These are phyloP conservation scores for Phytophthora nicotianae DNA, from an alignment of 352 stramenopile species.

Conservation along the genomic window DNA sequence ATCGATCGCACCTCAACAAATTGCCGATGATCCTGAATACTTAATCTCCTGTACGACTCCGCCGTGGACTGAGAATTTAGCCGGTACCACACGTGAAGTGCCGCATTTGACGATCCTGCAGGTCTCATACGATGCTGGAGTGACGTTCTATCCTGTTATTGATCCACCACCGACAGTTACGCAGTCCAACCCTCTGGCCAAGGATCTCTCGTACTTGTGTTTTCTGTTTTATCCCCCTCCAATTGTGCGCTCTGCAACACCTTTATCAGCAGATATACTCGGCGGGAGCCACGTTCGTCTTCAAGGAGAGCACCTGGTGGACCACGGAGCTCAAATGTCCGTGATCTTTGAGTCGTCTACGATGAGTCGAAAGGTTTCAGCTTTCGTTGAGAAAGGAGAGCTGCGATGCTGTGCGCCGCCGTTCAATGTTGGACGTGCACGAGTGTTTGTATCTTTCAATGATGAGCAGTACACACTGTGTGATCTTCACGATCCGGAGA, in stretches of 20 bases:
- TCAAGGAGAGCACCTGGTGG: slow-evolving; percentile 58
- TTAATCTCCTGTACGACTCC: slow-evolving; percentile 59
- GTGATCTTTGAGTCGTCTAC: slow-evolving; percentile 65
- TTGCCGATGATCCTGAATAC: slow-evolving; percentile 38
- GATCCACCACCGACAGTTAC: slow-evolving; percentile 11
- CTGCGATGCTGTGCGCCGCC: slow-evolving; percentile 68
- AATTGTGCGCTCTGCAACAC: slow-evolving; percentile 49
- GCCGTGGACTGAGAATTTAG: slow-evolving; percentile 35
- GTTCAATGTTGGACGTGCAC: slow-evolving; percentile 57
- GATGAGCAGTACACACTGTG: slow-evolving; percentile 79
- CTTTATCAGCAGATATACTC: slow-evolving; percentile 68
- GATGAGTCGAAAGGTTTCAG: slow-evolving; percentile 64
- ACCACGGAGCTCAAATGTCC: slow-evolving; percentile 64
- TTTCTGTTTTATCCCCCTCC: slow-evolving; percentile 78
- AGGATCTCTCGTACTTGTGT: slow-evolving; percentile 73
- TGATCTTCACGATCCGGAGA: slow-evolving; percentile 58
- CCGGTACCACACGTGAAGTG: slow-evolving; percentile 15
- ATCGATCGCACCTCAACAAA: not conserved
- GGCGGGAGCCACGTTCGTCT: slow-evolving; percentile 73
- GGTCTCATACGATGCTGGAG: slow-evolving; percentile 67
- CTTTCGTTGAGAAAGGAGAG: slow-evolving; percentile 71
- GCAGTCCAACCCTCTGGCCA: slow-evolving; percentile 32
- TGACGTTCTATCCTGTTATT: slow-evolving; percentile 35
- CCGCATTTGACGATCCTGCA: slow-evolving; percentile 73
- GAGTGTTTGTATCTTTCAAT: slow-evolving; percentile 77